Evolutionary conservation across 768 basidiomycete genomes (phyloP).

Genomic region (Amanita muscaria): DNA sequence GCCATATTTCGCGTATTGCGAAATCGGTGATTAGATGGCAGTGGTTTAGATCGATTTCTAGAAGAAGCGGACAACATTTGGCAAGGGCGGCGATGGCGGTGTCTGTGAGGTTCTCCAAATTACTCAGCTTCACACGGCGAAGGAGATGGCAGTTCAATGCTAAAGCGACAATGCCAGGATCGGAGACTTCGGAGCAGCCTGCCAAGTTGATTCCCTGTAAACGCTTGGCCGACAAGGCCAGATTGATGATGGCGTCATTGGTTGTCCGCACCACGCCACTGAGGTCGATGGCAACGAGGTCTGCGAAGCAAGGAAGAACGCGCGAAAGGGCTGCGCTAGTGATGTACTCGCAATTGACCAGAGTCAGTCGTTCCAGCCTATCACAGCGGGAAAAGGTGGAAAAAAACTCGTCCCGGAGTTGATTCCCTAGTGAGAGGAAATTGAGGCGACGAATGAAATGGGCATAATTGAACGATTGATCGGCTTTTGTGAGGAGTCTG

Average conservation of each 20-base stretch:
- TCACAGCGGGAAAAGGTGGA: constrained; percentile 63
- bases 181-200: constrained; percentile 74
- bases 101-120: constrained; percentile 70
- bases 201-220: constrained; percentile 90
- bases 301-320: constrained; percentile 62
- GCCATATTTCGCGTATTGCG: constrained; percentile 79
- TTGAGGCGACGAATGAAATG: constrained; percentile 88
- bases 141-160: constrained; percentile 69
- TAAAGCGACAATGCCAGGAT: constrained; percentile 67
- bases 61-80: constrained; percentile 70
- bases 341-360: constrained; percentile 68
- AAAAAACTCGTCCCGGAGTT: constrained; percentile 70
- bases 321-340: constrained; percentile 53
- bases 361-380: constrained; percentile 80
- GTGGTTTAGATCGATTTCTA: constrained; percentile 90
- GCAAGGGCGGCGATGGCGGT: constrained; percentile 67
- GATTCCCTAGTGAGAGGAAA: constrained; percentile 60
- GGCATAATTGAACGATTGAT: constrained; percentile 81
- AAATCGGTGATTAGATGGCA: constrained; percentile 72
- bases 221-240: constrained; percentile 61
- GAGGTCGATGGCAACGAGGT: constrained; percentile 81
- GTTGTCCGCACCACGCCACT: constrained; percentile 61
- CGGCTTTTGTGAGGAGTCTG: constrained; percentile 49
- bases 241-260: constrained; percentile 60
- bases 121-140: constrained; percentile 83